Conservation (phyloP, 2,329 filamentous ascomycete genomes). For the Xylariaceae sp. region DNA sequence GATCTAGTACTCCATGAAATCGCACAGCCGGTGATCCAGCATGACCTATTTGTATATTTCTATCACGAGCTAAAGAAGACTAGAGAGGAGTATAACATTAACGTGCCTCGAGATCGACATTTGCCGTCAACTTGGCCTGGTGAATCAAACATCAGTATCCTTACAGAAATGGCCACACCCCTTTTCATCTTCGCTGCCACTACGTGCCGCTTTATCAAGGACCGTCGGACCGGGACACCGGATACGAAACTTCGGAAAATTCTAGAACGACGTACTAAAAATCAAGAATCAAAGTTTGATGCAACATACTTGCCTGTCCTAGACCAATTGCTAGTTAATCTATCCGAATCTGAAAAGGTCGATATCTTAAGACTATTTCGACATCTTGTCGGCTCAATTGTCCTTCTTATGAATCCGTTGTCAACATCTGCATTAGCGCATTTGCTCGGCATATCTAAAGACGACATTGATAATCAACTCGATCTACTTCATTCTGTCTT, state of each 20-base stretch:
- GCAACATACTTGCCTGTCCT: slow-evolving; percentile 10
- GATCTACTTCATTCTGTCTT: slow-evolving; percentile 6
- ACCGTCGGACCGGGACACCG: background rate
- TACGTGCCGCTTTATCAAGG: slow-evolving; percentile 34
- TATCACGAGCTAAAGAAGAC: slow-evolving; percentile 39
- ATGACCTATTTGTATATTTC: slow-evolving; percentile 46
- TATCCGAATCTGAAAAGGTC: background rate
- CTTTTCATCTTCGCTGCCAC: slow-evolving; percentile 41
- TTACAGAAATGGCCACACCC: slow-evolving; percentile 30
- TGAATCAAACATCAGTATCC: slow-evolving; percentile 6
- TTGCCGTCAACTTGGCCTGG: slow-evolving; percentile 40
- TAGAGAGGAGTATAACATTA: slow-evolving; percentile 28
- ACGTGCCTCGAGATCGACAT: background rate
- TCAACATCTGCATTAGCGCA: background rate
- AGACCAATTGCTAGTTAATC: background rate
- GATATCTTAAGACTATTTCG: background rate
- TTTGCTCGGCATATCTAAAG: slow-evolving; percentile 1
- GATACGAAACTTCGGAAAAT: slow-evolving; percentile 7
- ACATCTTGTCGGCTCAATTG: slow-evolving; percentile 3
- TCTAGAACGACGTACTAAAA: background rate
- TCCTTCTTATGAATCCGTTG: background rate
- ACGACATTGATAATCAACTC: background rate
- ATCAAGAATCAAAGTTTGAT: slow-evolving; percentile 6
- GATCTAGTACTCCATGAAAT: slow-evolving; percentile 46
- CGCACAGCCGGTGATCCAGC: slow-evolving; percentile 35